Evolutionary conservation across 2,329 filamentous ascomycete genomes (phyloP), one percentile per base, ranked within the genome.

Genomic region (Hypoxylon sp.): DNA sequence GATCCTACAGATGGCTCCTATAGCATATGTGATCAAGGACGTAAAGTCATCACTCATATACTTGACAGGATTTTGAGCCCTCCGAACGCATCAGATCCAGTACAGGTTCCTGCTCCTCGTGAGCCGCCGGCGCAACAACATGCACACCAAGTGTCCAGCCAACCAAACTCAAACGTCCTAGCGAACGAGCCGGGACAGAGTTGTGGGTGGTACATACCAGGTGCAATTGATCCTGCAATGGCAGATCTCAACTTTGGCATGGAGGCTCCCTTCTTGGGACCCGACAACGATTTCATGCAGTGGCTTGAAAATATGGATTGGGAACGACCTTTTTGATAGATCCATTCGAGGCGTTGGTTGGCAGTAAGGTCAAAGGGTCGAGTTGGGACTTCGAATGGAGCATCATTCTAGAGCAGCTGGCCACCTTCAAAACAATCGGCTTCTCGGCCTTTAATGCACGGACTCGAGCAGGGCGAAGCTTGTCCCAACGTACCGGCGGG

Each of bases 271-370:
- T 73, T 77, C 46, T 58, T 78, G 25, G 76, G 74, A 1, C 70
- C 77, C 49, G 78, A 79, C 19, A 73, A 70, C 19, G 77, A 79
- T 50, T 79, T 79, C 23, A 76, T 79, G 73, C 75, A 77, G 32
- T 79, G 75, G 78, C 71, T 80, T 1, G 77, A 79, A 53, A 75
- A 72, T 34, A 73, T 76, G 65, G 76, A 79, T 46, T 79, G 77
- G 77, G 77, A 77, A 45, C 67, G 65, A 7, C 70, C 75, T 28
- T 61, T 66, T 21, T 49, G 53, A 49, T 66, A 52, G 62, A 36
- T 36, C 5, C 21, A 38, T 45, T 32, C 2, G 14, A 28, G n/a
- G 48, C 28, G 2, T 23, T 9, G 36, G 11, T 30, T 48, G 21
- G n/a, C n/a, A n/a, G n/a, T n/a, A n/a, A n/a, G n/a, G 28, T 25